Conservation (phyloP, 441 rosid genomes). For the Capsella rubella region DNA sequence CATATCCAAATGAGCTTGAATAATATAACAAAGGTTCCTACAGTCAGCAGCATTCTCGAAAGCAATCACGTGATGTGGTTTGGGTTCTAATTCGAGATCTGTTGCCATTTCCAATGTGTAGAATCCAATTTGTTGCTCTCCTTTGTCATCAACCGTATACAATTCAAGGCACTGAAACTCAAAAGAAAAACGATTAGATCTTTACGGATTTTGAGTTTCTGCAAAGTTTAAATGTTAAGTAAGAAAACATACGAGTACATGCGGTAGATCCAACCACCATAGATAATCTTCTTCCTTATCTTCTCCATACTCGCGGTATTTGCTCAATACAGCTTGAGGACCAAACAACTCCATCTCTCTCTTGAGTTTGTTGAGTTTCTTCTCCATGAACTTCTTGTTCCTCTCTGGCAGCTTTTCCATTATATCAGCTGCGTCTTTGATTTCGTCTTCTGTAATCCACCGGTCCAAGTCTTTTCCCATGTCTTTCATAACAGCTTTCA, state of each 20-base stretch:
- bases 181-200: not conserved
- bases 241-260: slow-evolving; percentile 67
- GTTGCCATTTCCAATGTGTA: slow-evolving; percentile 90
- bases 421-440: slow-evolving; percentile 80
- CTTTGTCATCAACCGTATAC: slow-evolving; percentile 61
- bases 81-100: slow-evolving; percentile 92
- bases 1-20: slow-evolving; percentile 91
- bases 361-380: slow-evolving; percentile 81
- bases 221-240: not conserved
- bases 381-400: slow-evolving; percentile 75
- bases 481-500: slow-evolving; percentile 81
- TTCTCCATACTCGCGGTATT: slow-evolving; percentile 84
- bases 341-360: slow-evolving; percentile 94
- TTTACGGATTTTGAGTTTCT: slow-evolving; percentile 7
- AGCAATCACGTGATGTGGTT: slow-evolving; percentile 84
- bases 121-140: slow-evolving; percentile 76
- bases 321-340: slow-evolving; percentile 92
- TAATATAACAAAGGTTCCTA: slow-evolving; percentile 73
- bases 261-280: slow-evolving; percentile 98
- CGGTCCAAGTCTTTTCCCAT: slow-evolving; percentile 91
- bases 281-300: slow-evolving; percentile 81
- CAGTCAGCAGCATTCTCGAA: slow-evolving; percentile 79
- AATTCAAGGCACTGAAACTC: slow-evolving; percentile 79
- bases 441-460: slow-evolving; percentile 94
- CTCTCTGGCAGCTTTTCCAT: slow-evolving; percentile 64